Evolutionary conservation across 176 grass and related monocot genomes (phyloP), one percentile per base, ranked within the genome.

Genomic region (Musa schizocarpa): DNA sequence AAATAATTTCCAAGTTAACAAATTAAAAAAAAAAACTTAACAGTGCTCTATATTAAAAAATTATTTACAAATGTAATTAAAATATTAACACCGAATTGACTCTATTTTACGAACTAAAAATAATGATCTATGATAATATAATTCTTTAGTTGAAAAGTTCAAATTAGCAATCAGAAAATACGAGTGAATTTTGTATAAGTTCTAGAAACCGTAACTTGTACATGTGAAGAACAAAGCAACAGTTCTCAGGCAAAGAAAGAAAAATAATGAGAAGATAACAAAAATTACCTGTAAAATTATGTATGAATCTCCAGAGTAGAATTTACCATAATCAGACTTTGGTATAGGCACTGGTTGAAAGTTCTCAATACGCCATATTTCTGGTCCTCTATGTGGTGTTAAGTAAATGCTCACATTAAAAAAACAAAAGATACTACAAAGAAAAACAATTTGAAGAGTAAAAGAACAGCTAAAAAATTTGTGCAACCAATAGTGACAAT

Each of bases 221-320:
- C 34, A 43, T 43, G 34, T 43, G 34, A 74, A n/a, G 11, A 74
- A 74, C 17, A 74, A 74, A 50, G 20, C 16, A 1, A 58, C 11
- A 13, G n/a, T 62, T 48, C 52, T 77, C 63, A 63, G n/a, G 65
- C 10, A 48, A 5, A 43, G 34, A 43, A 3, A 26, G 63, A 57
- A 72, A 52, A 25, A 48, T 9, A n/a, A 71, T n/a, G 65, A 55
- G 22, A 50, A 24, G 23, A 24, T 53, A 50, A 13, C 0, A 24
- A 58, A 22, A 71, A 24, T 16, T 82, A 96, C 92, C 87, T 96
- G 87, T 22, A 96, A 77, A 81, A 96, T 43, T 76, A 96, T 88
- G 77, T 96, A 96, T 56, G 92, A 96, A 88, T 96, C 92, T 74
- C 89, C 92, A 19, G 85, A 86, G 81, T 92, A 92, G 83, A 96